phyloP scores from a whole-genome alignment of 2,329 filamentous ascomycete genomes.

The Colletotrichum gigasporum region DNA sequence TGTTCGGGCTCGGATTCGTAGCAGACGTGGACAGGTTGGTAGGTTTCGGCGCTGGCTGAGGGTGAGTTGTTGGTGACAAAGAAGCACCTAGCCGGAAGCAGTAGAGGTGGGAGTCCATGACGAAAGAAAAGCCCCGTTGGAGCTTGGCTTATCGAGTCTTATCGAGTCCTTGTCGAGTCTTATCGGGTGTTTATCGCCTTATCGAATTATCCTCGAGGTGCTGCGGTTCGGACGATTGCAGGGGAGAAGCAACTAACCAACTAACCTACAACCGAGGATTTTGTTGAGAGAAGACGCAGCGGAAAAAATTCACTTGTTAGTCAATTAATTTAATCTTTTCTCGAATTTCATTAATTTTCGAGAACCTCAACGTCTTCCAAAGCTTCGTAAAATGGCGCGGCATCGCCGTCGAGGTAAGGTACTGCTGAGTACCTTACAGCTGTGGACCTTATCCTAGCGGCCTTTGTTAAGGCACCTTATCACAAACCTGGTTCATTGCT shows the following conservation, averaged over 20 bases:
- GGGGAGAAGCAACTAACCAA: no score
- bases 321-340: no score
- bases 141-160: constrained; percentile 10
- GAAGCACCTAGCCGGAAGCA: background rate
- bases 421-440: background rate
- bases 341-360: no score
- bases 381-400: no score
- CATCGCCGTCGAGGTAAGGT: no score
- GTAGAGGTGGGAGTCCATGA: constrained; percentile 18
- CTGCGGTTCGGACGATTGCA: no score
- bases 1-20: background rate
- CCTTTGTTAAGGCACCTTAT: no score
- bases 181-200: constrained; percentile 14
- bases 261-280: no score
- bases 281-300: no score
- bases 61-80: background rate
- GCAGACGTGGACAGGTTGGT: background rate
- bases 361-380: no score
- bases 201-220: background rate
- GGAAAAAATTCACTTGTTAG: no score
- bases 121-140: constrained; percentile 17
- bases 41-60: background rate
- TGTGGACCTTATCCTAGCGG: background rate
- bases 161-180: background rate
- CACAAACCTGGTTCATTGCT: no score